A percentile compares a stretch with the other conserved stretches of the same genome.
These are phyloP conservation scores for Pythium coloratum DNA, from an alignment of 352 stramenopile genomes.

Conservation along the genomic window DNA sequence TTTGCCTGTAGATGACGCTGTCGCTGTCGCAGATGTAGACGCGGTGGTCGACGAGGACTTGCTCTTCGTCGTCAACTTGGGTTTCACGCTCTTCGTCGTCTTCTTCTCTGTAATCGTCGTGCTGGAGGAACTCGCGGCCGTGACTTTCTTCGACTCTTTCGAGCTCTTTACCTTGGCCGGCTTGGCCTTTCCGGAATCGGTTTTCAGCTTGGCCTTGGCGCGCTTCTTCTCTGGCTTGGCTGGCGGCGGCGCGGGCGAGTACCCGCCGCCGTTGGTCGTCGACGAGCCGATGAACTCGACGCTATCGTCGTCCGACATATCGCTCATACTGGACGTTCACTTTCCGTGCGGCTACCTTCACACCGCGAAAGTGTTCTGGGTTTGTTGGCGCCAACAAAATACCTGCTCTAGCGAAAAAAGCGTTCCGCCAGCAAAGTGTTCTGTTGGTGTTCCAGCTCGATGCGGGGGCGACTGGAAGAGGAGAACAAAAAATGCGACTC, in stretches of 20 bases:
- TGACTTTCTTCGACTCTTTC: constrained; percentile 19
- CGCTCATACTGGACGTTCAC: constrained; percentile 21
- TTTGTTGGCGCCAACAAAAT: constrained; percentile 10
- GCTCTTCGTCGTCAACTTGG: constrained; percentile 31
- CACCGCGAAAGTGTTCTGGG: not conserved
- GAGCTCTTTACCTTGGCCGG: not conserved
- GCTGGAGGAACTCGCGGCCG: not conserved
- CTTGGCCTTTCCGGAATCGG: constrained; percentile 11
- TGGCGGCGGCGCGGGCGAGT: not conserved
- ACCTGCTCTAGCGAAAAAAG: not conserved
- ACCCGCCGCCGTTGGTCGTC: constrained; percentile 1
- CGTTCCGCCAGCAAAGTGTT: not conserved
- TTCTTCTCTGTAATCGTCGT: constrained; percentile 10
- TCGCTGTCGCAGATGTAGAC: not conserved
- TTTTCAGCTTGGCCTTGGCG: constrained; percentile 28
- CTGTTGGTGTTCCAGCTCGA: constrained; percentile 1
- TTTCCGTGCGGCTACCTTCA: not conserved
- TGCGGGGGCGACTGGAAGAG: constrained; percentile 1
- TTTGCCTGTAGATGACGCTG: constrained; percentile 8
- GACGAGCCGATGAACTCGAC: constrained; percentile 27
- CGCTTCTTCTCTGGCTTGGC: constrained; percentile 22
- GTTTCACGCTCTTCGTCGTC: constrained; percentile 15
- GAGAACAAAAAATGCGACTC: constrained; percentile 23
- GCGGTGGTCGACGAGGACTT: not conserved
- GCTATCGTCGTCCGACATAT: constrained; percentile 28